A percentile compares a stretch with the other conserved stretches of the same genome.
phyloP scores from a whole-genome alignment of 139 green algal genomes.

The Coelastrella sp. region DNA sequence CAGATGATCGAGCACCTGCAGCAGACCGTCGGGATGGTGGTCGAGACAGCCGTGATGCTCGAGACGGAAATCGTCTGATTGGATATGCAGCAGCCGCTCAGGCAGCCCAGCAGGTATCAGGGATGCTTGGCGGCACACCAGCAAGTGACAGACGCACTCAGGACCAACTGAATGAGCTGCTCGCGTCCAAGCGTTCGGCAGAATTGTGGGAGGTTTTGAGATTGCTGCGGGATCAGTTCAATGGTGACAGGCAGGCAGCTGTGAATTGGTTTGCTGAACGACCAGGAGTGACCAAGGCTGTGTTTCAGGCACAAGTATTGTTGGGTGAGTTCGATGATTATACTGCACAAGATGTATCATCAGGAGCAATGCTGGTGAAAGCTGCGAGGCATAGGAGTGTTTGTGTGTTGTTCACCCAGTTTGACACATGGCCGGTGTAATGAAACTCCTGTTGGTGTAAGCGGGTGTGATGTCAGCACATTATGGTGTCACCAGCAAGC shows the following conservation, averaged over 20 bases:
- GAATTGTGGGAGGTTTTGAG: conserved; percentile 56
- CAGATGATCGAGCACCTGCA: background rate
- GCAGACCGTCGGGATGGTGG: conserved; percentile 13
- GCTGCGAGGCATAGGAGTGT: no score
- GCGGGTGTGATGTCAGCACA: no score
- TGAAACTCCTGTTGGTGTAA: no score
- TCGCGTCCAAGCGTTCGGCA: conserved; percentile 38
- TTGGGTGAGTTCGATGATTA: conserved; percentile 77
- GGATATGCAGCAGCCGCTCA: conserved; percentile 19
- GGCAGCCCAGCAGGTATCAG: conserved; percentile 20
- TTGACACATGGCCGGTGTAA: no score
- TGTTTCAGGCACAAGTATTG: conserved; percentile 94
- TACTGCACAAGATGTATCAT: no score
- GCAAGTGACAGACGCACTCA: conserved; percentile 35
- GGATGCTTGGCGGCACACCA: conserved; percentile 8
- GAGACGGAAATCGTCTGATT: background rate
- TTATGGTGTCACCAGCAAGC: no score
- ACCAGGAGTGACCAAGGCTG: conserved; percentile 81
- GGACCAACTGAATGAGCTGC: conserved; percentile 50
- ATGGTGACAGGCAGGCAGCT: conserved; percentile 17
- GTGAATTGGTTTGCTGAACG: conserved; percentile 40
- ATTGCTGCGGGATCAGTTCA: conserved; percentile 46
- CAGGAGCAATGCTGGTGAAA: no score
- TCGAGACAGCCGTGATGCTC: background rate
- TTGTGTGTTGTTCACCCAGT: no score